Evolutionary conservation across 495 filamentous ascomycete genomes (phyloP), one percentile per base, ranked within the genome.

Genomic region (Glonium stellatum): DNA sequence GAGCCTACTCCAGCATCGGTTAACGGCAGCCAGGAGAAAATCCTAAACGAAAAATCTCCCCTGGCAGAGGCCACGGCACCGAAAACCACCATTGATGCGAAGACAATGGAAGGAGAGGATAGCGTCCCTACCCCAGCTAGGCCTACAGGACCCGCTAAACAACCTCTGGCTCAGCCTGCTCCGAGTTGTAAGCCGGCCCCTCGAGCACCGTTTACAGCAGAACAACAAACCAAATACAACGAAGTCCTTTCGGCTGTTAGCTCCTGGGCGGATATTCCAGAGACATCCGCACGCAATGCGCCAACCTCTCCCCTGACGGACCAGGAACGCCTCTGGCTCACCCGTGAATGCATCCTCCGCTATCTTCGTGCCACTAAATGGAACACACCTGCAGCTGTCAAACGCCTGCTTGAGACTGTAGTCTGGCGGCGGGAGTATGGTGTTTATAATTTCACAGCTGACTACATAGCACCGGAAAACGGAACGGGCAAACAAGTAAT

Each of bases 291-390:
- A 59, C 79, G 80, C 54, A 75, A 75, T 51, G 81, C 82, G 42
- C 79, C 87, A 36, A 76, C 73, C 23, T 78, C 78, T 9, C 84
- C 90, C 2, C 72, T 97, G 56, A 85, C 83, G 19, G 89, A 93
- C 35, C 78, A 79, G 49, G 93, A 98, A 76, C 85, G 80, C 68
- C 82, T 95, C 76, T 98, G 87, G 83, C 79, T 97, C 57, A 96
- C 90, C 15, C 82, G 84, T 50, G 93, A 97, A 69, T 97, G 92
- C 71, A 79, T 97, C 1, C 79, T 97, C 12, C 88, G 93, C 66
- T 98, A 93, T 69, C 82, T 98, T 44, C 87, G 93, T 59, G 93
- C 93, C 1, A 87, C 88, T 31, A 97, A 96, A 72, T 97, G 93
- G 93, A 80, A 86, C 65, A 75, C 84, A 23, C 71, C 82, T 41